Evolutionary conservation across 352 stramenopile species (phyloP).

Genomic region (Globisporangium takayamanum): DNA sequence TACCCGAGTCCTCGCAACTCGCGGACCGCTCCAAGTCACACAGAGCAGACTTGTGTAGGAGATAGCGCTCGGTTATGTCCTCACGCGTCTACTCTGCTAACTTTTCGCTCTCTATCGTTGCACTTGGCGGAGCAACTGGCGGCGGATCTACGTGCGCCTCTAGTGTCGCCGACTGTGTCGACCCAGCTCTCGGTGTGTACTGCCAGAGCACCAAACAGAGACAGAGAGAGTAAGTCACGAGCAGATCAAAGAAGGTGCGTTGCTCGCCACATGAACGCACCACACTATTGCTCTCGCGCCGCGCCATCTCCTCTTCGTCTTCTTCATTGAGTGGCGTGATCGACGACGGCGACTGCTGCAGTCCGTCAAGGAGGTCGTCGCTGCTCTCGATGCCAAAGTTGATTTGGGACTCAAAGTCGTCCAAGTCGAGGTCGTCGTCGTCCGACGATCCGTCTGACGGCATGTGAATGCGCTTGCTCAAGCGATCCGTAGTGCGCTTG

Average conservation of each 20-base stretch:
- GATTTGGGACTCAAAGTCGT: constrained; percentile 32
- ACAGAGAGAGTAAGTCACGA: background rate
- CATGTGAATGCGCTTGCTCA: constrained; percentile 41
- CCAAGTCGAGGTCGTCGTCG: constrained; percentile 43
- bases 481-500: constrained; percentile 48
- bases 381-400: constrained; percentile 17
- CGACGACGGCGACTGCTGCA: background rate
- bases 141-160: background rate
- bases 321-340: constrained; percentile 49
- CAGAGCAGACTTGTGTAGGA: no score
- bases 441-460: constrained; percentile 25
- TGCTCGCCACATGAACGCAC: background rate
- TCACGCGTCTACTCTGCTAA: background rate
- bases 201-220: background rate
- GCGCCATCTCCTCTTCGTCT: constrained; percentile 51
- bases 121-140: background rate
- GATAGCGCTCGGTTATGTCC: no score
- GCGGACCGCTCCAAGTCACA: no score
- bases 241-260: background rate
- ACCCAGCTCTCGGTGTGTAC: constrained; percentile 7
- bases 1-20: no score
- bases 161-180: background rate
- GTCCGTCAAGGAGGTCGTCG: constrained; percentile 6
- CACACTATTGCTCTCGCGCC: constrained; percentile 47
- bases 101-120: background rate